Base-by-base conservation (phyloP, 805 yeast species). In the Lachancea lanzarotensis region DNA sequence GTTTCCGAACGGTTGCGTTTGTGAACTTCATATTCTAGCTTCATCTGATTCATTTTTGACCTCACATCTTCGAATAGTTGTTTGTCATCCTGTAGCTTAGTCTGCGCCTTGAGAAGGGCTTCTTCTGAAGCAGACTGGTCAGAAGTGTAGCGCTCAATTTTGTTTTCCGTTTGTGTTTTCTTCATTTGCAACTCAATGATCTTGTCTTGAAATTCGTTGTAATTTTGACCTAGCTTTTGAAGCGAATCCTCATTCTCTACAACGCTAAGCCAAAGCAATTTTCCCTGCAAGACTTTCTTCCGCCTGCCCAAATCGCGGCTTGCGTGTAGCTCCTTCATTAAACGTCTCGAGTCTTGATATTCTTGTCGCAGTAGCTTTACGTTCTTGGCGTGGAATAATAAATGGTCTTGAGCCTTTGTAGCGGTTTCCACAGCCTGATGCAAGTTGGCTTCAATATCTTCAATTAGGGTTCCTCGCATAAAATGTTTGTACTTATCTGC, bases 401-500 rank as follows among this genome's bases (percentile, higher is more conserved):
- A 61, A 46, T 67, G 67, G 18, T 65, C 65, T 30, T 67, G 69
- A 3, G 80, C 69, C 22, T 49, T 54, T 13, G 50, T 51, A 18
- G 60, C 49, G 36, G 72, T 71, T 1, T 53, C 52, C 35, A 61
- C 67, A 2, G 78, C 67, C 7, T 61, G 59, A 17, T 62, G 69
- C 46, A 79, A 72, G 55, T 82, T 79, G 13, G 70, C 72, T 31
- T 74, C 65, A n/a, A 83, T 79, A 36, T 81, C 85, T 45, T 80
- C 81, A 40, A 84, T 73, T 54, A 81, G 72, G 2, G 95, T 81
- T 30, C 95, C 96, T 42, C 76, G 76, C 85, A 84, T 82, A 59
- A 91, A 87, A 58, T 78, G 81, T 13, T 73, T 72, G 62, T 81
- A 93, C 63, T 89, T 86, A 39, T 76, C 82, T 30, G 71, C 72